These are phyloP conservation scores for Fusarium papillatum DNA, from an alignment of 2,329 filamentous ascomycete genomes.

Conservation along the genomic window DNA sequence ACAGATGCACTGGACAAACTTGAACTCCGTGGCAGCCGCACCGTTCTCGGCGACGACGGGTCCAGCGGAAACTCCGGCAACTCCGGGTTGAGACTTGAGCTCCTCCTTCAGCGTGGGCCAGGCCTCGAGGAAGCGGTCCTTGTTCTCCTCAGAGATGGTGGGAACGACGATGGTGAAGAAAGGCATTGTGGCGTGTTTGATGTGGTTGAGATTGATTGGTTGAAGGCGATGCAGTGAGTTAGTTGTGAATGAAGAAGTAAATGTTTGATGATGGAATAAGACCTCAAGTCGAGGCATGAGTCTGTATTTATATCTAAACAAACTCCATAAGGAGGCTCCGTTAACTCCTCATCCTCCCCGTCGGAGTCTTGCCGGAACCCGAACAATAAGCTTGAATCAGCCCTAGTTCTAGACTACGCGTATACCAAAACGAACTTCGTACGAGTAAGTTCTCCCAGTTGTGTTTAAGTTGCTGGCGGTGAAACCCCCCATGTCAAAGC, in stretches of 20 bases:
- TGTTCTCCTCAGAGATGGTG: constrained; percentile 13
- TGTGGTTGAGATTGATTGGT: background rate
- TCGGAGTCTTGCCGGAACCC: constrained; percentile 1
- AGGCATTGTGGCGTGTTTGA: constrained; percentile 11
- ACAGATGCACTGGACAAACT: constrained; percentile 21
- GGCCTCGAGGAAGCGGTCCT: constrained; percentile 22
- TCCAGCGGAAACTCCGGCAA: constrained; percentile 14
- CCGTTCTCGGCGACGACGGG: constrained; percentile 17
- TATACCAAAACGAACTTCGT: background rate
- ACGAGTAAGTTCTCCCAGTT: background rate
- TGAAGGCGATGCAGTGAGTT: background rate
- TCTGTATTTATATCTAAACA: background rate
- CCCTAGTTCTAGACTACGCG: background rate
- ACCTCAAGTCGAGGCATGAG: background rate
- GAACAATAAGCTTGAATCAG: background rate
- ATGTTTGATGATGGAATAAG: background rate
- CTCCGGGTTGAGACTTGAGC: constrained; percentile 21
- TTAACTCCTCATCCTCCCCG: background rate
- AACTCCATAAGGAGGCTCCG: background rate
- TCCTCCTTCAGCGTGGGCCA: constrained; percentile 23
- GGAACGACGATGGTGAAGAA: constrained; percentile 20
- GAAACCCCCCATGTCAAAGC: background rate
- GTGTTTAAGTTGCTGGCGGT: background rate
- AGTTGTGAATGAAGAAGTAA: background rate
- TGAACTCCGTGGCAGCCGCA: constrained; percentile 8